Evolutionary conservation across 352 stramenopile genomes (phyloP).

Genomic region (Aphanomyces invadans): DNA sequence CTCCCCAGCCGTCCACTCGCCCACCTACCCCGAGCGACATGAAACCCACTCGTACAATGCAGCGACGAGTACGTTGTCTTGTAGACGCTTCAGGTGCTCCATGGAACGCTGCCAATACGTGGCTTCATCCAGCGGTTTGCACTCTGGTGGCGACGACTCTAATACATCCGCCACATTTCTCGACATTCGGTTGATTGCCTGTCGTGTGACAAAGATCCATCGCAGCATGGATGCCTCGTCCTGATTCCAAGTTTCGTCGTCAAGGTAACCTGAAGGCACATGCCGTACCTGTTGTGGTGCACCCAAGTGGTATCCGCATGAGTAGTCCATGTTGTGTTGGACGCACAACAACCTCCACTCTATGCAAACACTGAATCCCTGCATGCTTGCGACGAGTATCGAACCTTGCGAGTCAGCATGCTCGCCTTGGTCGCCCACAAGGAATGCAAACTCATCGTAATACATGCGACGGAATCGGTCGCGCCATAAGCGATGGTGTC

Average conservation of each 20-base stretch:
- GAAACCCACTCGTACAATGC: background rate
- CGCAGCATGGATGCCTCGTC: slow-evolving; percentile 15
- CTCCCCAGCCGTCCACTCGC: background rate
- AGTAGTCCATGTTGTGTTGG: background rate
- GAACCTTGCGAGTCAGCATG: slow-evolving; percentile 6
- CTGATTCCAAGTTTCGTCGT: background rate
- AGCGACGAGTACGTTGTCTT: slow-evolving; percentile 20
- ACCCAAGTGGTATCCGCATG: slow-evolving; percentile 7
- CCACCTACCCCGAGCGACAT: background rate
- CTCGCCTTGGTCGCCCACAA: background rate
- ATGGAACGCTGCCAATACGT: slow-evolving; percentile 14
- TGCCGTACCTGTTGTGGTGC: background rate
- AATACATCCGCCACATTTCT: slow-evolving; percentile 1
- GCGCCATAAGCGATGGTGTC: background rate
- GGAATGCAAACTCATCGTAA: background rate
- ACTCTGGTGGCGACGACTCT: background rate
- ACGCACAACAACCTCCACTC: slow-evolving; percentile 16
- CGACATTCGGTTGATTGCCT: slow-evolving; percentile 8
- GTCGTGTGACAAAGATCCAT: slow-evolving; percentile 15
- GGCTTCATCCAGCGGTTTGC: slow-evolving; percentile 9
- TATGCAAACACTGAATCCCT: background rate
- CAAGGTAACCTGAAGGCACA: background rate
- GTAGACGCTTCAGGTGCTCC: background rate
- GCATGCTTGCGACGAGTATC: background rate
- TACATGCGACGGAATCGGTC: slow-evolving; percentile 9